Conservation (phyloP, 176 grass and related monocot species). For the Cenchrus americanus region DNA sequence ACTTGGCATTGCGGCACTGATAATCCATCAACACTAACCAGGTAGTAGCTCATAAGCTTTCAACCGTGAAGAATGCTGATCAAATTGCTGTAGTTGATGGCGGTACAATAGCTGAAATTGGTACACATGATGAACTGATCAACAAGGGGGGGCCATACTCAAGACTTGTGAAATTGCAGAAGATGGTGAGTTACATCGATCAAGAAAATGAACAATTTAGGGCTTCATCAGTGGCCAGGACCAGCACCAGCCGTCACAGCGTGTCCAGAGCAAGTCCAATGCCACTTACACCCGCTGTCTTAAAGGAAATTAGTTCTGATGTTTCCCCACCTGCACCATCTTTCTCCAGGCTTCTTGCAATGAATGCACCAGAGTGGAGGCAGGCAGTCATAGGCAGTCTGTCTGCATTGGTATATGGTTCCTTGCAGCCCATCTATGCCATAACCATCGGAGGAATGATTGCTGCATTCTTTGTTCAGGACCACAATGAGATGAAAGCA, state of each 20-base stretch:
- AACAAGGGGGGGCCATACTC: conserved; percentile 77
- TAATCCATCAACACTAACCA: conserved; percentile 46
- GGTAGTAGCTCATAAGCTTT: conserved; percentile 99
- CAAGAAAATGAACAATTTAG: conserved; percentile 78
- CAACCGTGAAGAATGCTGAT: conserved; percentile 91
- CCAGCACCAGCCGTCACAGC: conserved; percentile 80
- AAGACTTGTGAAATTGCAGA: conserved; percentile 88
- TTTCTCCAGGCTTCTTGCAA: conserved; percentile 93
- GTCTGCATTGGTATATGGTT: conserved; percentile 81
- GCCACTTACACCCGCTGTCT: conserved; percentile 63
- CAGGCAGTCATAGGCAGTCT: conserved; percentile 81
- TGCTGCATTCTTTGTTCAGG: conserved; percentile 84
- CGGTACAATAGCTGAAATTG: conserved; percentile 82
- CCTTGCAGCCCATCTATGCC: conserved; percentile 92
- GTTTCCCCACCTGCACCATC: conserved; percentile 60
- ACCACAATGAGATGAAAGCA: conserved; percentile 81
- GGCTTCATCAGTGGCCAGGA: conserved; percentile 71
- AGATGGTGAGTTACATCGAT: conserved; percentile 89
- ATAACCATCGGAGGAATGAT: conserved; percentile 92
- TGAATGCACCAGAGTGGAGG: conserved; percentile 95
- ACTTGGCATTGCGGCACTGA: conserved; percentile 16
- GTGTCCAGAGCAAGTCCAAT: conserved; percentile 85
- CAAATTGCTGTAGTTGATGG: conserved; percentile 92
- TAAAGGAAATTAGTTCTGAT: conserved; percentile 46
- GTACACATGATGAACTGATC: conserved; percentile 93